phyloP scores from a whole-genome alignment of 345 rosid species.

The Aquilaria yunnanensis region DNA sequence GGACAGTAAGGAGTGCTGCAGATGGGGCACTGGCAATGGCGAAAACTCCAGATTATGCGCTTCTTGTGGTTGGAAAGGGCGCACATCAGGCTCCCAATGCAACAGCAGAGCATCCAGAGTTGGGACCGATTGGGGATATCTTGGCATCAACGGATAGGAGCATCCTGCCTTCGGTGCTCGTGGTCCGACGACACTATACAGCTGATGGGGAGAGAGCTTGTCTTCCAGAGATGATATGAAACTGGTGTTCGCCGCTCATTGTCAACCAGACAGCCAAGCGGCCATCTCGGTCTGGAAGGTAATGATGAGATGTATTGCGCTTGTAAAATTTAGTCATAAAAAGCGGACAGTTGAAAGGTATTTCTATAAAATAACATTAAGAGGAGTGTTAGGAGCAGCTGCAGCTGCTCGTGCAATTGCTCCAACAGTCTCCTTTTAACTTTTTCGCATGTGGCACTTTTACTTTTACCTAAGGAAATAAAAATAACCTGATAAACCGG shows the following conservation, averaged over 20 bases:
- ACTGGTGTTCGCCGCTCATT: no score
- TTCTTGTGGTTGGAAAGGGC: conserved; percentile 10
- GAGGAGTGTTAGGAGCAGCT: no score
- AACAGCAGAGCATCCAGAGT: conserved; percentile 23
- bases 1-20: conserved; percentile 2
- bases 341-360: no score
- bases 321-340: neutral
- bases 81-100: neutral
- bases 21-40: conserved; percentile 13
- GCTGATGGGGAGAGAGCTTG: neutral
- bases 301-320: neutral
- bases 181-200: conserved; percentile 28
- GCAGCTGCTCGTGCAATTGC: no score
- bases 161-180: conserved; percentile 28
- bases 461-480: no score
- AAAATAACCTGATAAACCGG: no score
- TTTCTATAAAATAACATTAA: neutral
- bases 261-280: neutral
- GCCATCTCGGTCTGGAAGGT: neutral
- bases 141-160: conserved; percentile 32
- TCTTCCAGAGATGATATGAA: neutral
- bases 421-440: no score
- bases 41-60: conserved; percentile 10
- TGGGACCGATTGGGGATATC: conserved; percentile 40
- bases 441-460: no score